Percentiles rank a stretch among this genome's conserved stretches.
These are phyloP conservation scores for Hyaloperonospora brassicae DNA, from an alignment of 352 stramenopile species.

Conservation along the genomic window DNA sequence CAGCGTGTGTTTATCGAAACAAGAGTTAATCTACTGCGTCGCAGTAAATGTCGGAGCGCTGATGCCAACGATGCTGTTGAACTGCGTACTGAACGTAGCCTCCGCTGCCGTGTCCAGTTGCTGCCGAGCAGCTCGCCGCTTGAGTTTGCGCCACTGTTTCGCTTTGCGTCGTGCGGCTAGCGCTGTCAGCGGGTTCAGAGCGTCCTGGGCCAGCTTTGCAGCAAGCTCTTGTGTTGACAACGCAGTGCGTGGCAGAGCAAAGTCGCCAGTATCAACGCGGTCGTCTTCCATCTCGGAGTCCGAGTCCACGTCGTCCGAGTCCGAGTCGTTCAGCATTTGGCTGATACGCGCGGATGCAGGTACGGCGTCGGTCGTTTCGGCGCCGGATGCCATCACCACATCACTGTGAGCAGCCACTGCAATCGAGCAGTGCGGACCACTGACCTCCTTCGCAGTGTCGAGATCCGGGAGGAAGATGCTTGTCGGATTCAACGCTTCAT, in stretches of 20 bases:
- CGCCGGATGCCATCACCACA: conserved; percentile 15
- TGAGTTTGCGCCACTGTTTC: conserved; percentile 73
- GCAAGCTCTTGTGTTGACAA: conserved; percentile 38
- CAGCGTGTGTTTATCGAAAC: not conserved
- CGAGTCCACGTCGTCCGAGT: conserved; percentile 51
- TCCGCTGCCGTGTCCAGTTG: conserved; percentile 48
- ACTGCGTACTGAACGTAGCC: conserved; percentile 49
- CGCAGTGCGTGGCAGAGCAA: conserved; percentile 10
- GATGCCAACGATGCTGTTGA: conserved; percentile 42
- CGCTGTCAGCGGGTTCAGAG: conserved; percentile 50
- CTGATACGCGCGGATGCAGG: conserved; percentile 29
- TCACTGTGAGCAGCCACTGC: conserved; percentile 18
- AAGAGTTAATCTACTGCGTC: not conserved
- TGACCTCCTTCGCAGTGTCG: conserved; percentile 10
- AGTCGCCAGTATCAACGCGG: conserved; percentile 3
- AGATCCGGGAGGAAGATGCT: conserved; percentile 53
- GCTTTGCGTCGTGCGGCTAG: conserved; percentile 49
- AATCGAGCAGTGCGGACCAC: conserved; percentile 43
- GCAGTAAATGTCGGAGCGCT: conserved; percentile 16
- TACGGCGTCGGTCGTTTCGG: conserved; percentile 8
- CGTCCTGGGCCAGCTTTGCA: conserved; percentile 47
- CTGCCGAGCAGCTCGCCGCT: conserved; percentile 51
- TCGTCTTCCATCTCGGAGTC: conserved; percentile 49
- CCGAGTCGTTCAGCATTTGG: conserved; percentile 37
- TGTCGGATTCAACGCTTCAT: conserved; percentile 59